These are phyloP conservation scores for Linnemannia exigua DNA, from an alignment of 192 early-diverging fungal species.

Conservation along the genomic window DNA sequence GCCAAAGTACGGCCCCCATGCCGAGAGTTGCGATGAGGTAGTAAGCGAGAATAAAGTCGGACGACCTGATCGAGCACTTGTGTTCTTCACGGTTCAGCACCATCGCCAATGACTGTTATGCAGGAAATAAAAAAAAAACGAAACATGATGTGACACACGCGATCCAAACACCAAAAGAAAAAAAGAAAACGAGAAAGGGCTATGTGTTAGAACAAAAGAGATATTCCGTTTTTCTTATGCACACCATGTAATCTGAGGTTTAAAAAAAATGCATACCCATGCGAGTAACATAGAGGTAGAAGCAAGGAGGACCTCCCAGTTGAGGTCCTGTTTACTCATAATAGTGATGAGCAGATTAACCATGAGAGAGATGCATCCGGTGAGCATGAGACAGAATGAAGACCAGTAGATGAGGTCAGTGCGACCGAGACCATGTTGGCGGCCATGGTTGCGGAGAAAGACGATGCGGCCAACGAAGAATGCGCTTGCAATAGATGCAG, in stretches of 20 bases:
- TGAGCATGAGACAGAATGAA: constrained; percentile 17
- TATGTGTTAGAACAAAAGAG: not conserved
- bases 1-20: not conserved
- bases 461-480: constrained; percentile 13
- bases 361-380: not conserved
- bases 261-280: constrained; percentile 13
- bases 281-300: constrained; percentile 18
- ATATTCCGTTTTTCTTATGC: not conserved
- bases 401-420: constrained; percentile 36
- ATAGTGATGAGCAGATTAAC: not conserved
- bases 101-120: constrained; percentile 21
- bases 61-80: constrained; percentile 30
- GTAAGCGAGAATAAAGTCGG: constrained; percentile 30
- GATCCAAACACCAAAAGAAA: not conserved
- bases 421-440: constrained; percentile 28
- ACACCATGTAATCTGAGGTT: not conserved
- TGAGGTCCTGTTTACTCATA: not conserved
- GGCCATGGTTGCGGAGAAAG: constrained; percentile 19
- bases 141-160: not conserved
- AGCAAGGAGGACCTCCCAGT: not conserved
- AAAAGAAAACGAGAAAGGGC: not conserved
- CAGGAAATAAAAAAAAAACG: not conserved
- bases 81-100: constrained; percentile 35
- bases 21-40: constrained; percentile 15
- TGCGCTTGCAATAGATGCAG: constrained; percentile 4